A percentile compares a stretch with the other conserved stretches of the same genome.
Conservation (phyloP, 2,329 filamentous ascomycete species). For the Cryphonectria radicalis region DNA sequence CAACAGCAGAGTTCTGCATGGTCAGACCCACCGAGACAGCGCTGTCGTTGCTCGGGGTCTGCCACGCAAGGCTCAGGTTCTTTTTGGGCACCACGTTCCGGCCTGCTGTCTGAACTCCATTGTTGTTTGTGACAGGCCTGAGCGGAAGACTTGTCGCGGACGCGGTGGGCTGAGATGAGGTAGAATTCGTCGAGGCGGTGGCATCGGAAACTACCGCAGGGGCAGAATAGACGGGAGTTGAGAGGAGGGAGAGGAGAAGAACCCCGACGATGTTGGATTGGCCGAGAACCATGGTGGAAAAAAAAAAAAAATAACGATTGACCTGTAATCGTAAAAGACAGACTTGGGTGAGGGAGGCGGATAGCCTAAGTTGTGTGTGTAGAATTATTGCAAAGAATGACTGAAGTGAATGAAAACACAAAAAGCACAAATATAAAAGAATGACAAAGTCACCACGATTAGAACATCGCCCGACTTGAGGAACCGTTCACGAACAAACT, state of each 20-base stretch:
- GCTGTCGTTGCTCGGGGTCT: constrained; percentile 45
- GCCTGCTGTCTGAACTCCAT: constrained; percentile 8
- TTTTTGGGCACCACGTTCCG: constrained; percentile 23
- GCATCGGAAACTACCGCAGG: not conserved
- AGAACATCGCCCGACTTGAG: not conserved
- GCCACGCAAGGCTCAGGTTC: constrained; percentile 25
- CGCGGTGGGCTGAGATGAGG: not conserved
- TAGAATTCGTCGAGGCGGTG: not conserved
- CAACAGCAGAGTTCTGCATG: constrained; percentile 40
- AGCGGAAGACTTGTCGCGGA: constrained; percentile 20
- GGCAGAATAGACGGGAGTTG: not conserved
- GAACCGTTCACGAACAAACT: not conserved
- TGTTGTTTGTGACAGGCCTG: constrained; percentile 11
- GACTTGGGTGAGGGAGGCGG: constrained; percentile 7
- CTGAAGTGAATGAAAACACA: constrained; percentile 1
- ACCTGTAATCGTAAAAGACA: not conserved
- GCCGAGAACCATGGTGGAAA: not conserved
- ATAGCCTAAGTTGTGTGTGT: constrained; percentile 3
- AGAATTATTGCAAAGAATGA: constrained; percentile 1
- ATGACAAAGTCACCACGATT: not conserved
- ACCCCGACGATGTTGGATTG: not conserved
- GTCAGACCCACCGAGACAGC: constrained; percentile 57
- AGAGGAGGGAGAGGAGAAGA: not conserved
- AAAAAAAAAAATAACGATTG: not conserved
- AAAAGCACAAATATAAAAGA: constrained; percentile 10